Conservation (phyloP, 257 asterid species). For the Capsicum baccatum region DNA sequence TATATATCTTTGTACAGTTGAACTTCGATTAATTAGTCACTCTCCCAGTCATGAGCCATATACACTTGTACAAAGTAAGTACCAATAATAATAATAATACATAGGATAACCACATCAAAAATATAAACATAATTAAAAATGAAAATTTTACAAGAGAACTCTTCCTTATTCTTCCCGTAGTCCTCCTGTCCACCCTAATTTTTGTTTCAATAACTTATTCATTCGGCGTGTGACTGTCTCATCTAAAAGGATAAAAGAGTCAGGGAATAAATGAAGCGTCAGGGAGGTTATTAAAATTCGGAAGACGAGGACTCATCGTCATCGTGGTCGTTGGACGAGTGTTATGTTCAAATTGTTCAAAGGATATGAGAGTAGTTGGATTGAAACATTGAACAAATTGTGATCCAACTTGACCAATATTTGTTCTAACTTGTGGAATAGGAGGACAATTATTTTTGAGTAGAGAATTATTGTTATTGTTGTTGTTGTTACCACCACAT, state of each 20-base stretch:
- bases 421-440: constrained; percentile 25
- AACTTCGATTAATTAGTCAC: constrained; percentile 24
- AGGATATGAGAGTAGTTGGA: constrained; percentile 47
- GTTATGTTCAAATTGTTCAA: constrained; percentile 38
- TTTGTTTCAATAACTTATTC: neutral
- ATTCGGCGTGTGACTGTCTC: neutral
- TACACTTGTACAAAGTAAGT: constrained; percentile 27
- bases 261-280: constrained; percentile 34
- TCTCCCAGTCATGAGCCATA: constrained; percentile 28
- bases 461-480: neutral
- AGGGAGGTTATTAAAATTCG: constrained; percentile 30
- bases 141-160: constrained; percentile 13
- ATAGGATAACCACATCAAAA: constrained; percentile 22
- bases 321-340: constrained; percentile 23
- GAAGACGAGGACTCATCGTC: constrained; percentile 29
- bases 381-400: constrained; percentile 38
- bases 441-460: constrained; percentile 34
- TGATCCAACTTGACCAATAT: constrained; percentile 27
- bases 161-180: constrained; percentile 19
- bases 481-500: constrained; percentile 34
- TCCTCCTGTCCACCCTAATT: neutral
- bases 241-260: constrained; percentile 18
- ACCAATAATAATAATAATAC: constrained; percentile 2
- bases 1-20: constrained; percentile 25
- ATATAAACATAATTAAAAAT: neutral